A percentile compares a stretch with the other conserved stretches of the same genome.
Conservation (phyloP, 176 grass and related monocot species). For the Aechmea fasciata region DNA sequence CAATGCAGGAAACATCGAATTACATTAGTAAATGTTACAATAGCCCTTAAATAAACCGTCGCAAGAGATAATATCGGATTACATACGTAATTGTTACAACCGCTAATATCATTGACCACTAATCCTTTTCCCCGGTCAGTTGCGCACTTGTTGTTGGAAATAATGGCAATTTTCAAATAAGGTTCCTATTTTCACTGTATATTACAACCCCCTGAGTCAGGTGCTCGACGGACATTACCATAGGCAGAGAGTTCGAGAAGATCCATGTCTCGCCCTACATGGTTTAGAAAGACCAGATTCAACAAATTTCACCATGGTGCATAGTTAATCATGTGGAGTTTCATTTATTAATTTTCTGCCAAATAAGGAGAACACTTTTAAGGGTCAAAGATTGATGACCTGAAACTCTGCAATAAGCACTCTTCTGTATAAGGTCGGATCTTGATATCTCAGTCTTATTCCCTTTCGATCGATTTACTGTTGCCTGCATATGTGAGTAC, state of each 20-base stretch:
- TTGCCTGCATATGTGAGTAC: conserved; percentile 45
- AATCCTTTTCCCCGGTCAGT: conserved; percentile 14
- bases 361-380: conserved; percentile 10
- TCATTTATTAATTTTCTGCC: neutral
- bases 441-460: conserved; percentile 87
- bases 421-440: conserved; percentile 86
- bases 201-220: conserved; percentile 79
- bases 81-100: conserved; percentile 9
- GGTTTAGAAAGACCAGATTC: conserved; percentile 10
- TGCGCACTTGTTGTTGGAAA: conserved; percentile 11
- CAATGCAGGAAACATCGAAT: neutral
- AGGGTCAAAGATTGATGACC: conserved; percentile 25
- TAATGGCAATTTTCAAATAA: conserved; percentile 12
- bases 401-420: conserved; percentile 89
- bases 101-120: neutral
- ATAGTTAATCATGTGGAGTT: neutral
- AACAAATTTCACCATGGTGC: neutral
- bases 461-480: conserved; percentile 86
- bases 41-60: neutral
- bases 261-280: conserved; percentile 84
- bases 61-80: conserved; percentile 18
- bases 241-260: conserved; percentile 84
- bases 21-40: neutral
- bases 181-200: conserved; percentile 58
- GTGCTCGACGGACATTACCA: conserved; percentile 68